Percentiles rank a stretch among this genome's conserved stretches.
Evolutionary conservation across 176 grass and related monocot genomes (phyloP).

Genomic region (Avena atlantica): DNA sequence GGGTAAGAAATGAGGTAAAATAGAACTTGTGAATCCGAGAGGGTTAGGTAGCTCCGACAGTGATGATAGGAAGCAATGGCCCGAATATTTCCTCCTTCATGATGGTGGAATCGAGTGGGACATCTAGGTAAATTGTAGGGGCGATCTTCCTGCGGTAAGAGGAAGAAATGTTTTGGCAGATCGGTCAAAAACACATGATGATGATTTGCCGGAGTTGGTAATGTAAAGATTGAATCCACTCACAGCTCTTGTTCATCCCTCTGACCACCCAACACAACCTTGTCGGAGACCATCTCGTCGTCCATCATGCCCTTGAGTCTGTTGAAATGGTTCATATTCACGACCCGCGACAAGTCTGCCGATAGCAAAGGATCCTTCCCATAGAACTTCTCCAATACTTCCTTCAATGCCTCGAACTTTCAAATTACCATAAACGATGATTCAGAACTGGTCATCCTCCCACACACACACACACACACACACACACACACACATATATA

Average conservation of each 20-base stretch:
- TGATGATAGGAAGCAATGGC: conserved; percentile 79
- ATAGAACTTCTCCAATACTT: conserved; percentile 69
- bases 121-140: conserved; percentile 71
- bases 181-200: neutral
- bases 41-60: conserved; percentile 43
- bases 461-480: too few species aligned
- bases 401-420: conserved; percentile 63
- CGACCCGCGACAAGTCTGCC: conserved; percentile 61
- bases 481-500: too few species aligned
- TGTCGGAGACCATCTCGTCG: conserved; percentile 56
- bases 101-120: conserved; percentile 60
- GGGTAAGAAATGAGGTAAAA: neutral
- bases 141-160: conserved; percentile 61
- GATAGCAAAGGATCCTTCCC: conserved; percentile 72
- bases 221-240: conserved; percentile 20
- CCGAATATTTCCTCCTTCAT: conserved; percentile 93
- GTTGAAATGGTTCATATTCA: conserved; percentile 72
- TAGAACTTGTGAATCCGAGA: neutral
- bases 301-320: conserved; percentile 64
- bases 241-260: conserved; percentile 65
- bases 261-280: conserved; percentile 72
- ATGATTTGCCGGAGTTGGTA: neutral
- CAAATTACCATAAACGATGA: neutral
- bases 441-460: neutral
- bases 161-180: neutral